Base-by-base conservation (phyloP, 176 grass and related monocot genomes). In the Carex parvula region DNA sequence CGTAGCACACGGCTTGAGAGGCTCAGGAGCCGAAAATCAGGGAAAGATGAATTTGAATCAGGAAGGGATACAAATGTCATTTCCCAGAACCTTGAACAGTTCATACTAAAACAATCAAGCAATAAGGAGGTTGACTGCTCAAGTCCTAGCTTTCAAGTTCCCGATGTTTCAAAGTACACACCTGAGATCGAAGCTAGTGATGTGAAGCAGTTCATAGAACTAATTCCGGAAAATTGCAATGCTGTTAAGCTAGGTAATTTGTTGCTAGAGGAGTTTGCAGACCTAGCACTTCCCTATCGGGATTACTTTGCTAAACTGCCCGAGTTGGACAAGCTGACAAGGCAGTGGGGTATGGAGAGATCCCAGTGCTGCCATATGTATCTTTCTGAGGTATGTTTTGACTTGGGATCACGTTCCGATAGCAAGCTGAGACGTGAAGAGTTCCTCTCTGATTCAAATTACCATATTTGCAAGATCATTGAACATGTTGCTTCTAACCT, bases 311-410 rank as follows among this genome's bases (percentile, higher is more conserved):
- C 88, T 70, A 94, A 88, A 73, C 74, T 94, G 8, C 79, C 89
- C 20, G 86, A 94, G 79, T 84, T 98, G 80, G 95, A 98, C 5
- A 98, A 91, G 87, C 82, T 94, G 89, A 94, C 90, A 81, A 93
- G 95, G 85, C 79, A 88, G 4, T 94, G 89, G 92, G 89, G 87
- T 89, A 64, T 88, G 86, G 84, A 90, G 74, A 85, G 91, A 81
- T 93, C 95, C 82, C 82, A 55, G 13, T 48, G 87, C 37, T 98
- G 92, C 74, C 85, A 86, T 82, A 94, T 98, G 91, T 98, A 94
- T 98, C 87, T 98, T 79, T 91, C 91, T 88, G 92, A 98, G 84
- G 37, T 98, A 84, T 98, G 91, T 86, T 91, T 91, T 89, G 95
- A 98, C 86, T 83, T 12, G 60, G 95, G 89, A 84, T 79, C 90